Base-by-base conservation (phyloP, 768 basidiomycete genomes). In the Panus rudis region DNA sequence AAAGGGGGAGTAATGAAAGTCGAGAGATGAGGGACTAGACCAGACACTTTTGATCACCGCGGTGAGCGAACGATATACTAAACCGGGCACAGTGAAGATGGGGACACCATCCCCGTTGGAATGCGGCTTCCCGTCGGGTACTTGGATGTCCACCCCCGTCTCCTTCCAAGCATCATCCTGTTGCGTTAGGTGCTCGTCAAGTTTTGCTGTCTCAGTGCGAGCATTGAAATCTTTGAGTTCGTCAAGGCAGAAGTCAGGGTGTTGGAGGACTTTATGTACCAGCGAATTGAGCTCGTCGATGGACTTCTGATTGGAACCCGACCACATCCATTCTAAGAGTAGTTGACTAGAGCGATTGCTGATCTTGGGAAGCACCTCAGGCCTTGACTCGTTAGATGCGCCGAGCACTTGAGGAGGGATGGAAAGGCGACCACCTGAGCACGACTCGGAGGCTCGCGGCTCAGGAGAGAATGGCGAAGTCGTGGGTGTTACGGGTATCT, bases 311-410 rank as follows among this genome's bases (percentile, higher is more conserved):
- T 22, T 11, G 5, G 43, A 44, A 19, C 43, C 43, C 4, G 34
- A 20, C 31, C 14, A 44, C 14, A 38, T 19, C 43, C 43, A 44
- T 10, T 25, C 17, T 23, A 44, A 37, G 11, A 44, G 58, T 1
- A 53, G 43, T n/a, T 8, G 26, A 13, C 14, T n/a, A n/a, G 35
- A 34, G 16, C 7, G 5, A 19, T 43, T 34, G 6, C 14, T 21
- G n/a, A n/a, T n/a, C n/a, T n/a, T n/a, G n/a, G n/a, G n/a, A n/a
- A n/a, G n/a, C n/a, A n/a, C n/a, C n/a, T n/a, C n/a, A n/a, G n/a
- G n/a, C n/a, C n/a, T n/a, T n/a, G n/a, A n/a, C n/a, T n/a, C n/a
- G n/a, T n/a, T n/a, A n/a, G n/a, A n/a, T n/a, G n/a, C n/a, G n/a
- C n/a, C n/a, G n/a, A n/a, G n/a, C n/a, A n/a, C n/a, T n/a, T n/a